Evolutionary conservation across 1,139 yeast species (phyloP).

Genomic region (Geotrichum carabidarum): DNA sequence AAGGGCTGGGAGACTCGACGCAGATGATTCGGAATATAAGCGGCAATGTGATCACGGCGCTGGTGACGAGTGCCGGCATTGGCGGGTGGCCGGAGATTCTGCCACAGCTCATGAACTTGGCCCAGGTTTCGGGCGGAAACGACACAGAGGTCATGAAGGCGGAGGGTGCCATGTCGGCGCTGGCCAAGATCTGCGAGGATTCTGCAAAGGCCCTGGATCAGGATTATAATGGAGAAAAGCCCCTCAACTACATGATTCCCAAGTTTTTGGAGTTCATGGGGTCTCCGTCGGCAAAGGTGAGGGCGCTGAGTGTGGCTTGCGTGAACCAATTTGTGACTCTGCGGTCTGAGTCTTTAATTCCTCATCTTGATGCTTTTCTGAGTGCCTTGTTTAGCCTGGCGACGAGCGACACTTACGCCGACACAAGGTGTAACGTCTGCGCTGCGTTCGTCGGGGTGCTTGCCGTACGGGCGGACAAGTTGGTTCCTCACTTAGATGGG

Average conservation of each 20-base stretch:
- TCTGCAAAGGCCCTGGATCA: constrained; percentile 53
- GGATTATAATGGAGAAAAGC: constrained; percentile 58
- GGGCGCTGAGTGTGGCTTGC: constrained; percentile 65
- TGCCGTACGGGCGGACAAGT: constrained; percentile 74
- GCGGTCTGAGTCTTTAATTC: constrained; percentile 59
- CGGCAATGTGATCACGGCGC: constrained; percentile 82
- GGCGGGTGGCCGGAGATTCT: constrained; percentile 70
- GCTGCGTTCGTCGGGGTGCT: constrained; percentile 68
- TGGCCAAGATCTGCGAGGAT: constrained; percentile 87
- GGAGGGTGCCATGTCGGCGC: constrained; percentile 77
- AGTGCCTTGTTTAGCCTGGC: constrained; percentile 56
- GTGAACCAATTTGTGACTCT: constrained; percentile 70
- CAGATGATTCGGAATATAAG: constrained; percentile 74
- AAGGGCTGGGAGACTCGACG: constrained; percentile 60
- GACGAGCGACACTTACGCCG: constrained; percentile 50
- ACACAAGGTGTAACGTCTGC: constrained; percentile 71
- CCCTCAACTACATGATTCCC: constrained; percentile 63
- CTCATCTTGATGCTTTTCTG: constrained; percentile 63
- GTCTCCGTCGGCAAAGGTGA: constrained; percentile 45
- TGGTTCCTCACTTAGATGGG: constrained; percentile 76
- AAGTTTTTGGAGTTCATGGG: constrained; percentile 51
- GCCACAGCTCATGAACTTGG: constrained; percentile 59
- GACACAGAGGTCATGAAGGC: constrained; percentile 39
- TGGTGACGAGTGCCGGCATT: constrained; percentile 69
- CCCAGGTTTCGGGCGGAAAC: constrained; percentile 41